These are phyloP conservation scores for Fomes fomentarius DNA, from an alignment of 1,284 basidiomycete genomes.

Conservation along the genomic window DNA sequence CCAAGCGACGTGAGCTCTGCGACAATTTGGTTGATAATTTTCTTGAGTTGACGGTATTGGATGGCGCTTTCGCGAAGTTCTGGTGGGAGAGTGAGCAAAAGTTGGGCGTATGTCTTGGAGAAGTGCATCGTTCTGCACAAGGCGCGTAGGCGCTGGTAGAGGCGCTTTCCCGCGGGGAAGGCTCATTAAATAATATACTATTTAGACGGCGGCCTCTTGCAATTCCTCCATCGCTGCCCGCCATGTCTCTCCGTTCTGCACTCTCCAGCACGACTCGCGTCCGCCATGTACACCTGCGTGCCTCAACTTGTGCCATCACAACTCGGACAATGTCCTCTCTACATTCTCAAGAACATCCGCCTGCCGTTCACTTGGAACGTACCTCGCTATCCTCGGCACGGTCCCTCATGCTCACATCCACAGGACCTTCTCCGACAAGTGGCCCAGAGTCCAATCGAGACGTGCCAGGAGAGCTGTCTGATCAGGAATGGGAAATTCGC, in stretches of 20 bases:
- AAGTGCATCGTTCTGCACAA: conserved; percentile 66
- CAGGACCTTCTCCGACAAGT: background rate
- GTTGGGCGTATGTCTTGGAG: conserved; percentile 75
- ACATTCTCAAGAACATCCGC: background rate
- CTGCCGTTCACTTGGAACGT: background rate
- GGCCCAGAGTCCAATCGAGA: conserved; percentile 3
- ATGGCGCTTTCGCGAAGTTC: conserved; percentile 81
- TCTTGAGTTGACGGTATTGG: conserved; percentile 91
- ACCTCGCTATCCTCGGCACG: background rate
- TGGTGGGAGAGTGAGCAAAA: conserved; percentile 73
- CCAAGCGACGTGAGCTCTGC: conserved; percentile 82
- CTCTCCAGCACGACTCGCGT: background rate
- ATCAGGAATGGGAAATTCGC: conserved; percentile 67
- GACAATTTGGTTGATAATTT: conserved; percentile 88
- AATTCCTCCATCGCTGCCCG: no score
- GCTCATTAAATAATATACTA: no score
- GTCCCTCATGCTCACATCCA: background rate
- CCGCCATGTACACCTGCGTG: background rate
- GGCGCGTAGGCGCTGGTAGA: background rate
- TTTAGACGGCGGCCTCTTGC: no score
- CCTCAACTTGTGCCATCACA: no score
- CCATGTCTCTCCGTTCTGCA: background rate
- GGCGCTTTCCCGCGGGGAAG: background rate
- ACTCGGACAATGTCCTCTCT: background rate
- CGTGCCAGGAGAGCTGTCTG: conserved; percentile 32